These are phyloP conservation scores for Histomonas meleagridis DNA, from an alignment of 208 protist genomes.

Conservation along the genomic window DNA sequence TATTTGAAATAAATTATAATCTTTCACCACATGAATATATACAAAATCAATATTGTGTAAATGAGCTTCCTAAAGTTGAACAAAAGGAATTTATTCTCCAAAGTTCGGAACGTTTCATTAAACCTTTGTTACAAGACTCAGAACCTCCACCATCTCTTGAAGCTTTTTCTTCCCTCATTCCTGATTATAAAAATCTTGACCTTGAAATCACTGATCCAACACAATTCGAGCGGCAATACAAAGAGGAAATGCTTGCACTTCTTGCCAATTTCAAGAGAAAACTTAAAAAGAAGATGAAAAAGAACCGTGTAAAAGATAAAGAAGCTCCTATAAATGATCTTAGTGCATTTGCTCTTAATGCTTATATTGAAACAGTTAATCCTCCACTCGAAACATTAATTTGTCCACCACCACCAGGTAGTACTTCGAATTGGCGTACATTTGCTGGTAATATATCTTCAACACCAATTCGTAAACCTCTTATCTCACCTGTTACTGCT, in stretches of 20 bases:
- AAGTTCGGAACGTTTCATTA: neutral
- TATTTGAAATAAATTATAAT: neutral
- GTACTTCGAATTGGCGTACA: neutral
- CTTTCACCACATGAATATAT: neutral
- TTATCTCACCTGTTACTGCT: too few relatives aligned
- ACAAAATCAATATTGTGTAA: neutral
- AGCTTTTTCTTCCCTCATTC: neutral
- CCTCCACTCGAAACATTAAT: neutral
- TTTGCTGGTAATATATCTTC: neutral
- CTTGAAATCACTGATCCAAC: neutral
- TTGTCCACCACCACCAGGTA: neutral
- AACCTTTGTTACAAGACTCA: neutral
- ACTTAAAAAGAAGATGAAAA: neutral
- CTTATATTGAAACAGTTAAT: neutral
- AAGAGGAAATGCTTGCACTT: neutral
- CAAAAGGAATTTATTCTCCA: neutral
- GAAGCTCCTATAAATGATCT: neutral
- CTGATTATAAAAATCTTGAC: neutral
- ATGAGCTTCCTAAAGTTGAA: neutral
- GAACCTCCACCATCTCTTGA: neutral
- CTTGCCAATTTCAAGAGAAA: too few relatives aligned
- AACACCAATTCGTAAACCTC: too few relatives aligned
- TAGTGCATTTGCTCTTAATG: neutral
- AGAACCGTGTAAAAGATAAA: neutral
- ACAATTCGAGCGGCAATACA: neutral